Conservation (phyloP, 108 stramenopile species). For the Craspedostauros australis region DNA sequence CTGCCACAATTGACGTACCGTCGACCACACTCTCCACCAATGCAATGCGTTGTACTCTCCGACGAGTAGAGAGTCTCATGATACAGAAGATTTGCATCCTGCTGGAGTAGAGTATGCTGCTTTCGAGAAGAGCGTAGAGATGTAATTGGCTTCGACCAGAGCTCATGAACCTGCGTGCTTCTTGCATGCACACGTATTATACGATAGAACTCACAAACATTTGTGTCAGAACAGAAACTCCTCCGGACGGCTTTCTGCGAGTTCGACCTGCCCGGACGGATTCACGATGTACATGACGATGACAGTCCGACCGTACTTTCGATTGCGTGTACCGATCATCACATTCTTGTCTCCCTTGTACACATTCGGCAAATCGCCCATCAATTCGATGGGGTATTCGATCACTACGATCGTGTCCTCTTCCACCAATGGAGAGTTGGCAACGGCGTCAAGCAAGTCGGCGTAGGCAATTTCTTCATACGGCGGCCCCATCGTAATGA, state of each 20-base stretch:
- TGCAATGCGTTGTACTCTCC: too few species aligned
- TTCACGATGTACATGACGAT: conserved; percentile 90
- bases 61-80: too few species aligned
- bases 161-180: too few species aligned
- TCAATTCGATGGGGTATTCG: conserved; percentile 93
- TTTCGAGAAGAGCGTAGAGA: too few species aligned
- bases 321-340: conserved; percentile 89
- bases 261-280: conserved; percentile 75
- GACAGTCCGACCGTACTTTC: conserved; percentile 91
- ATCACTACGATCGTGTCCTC: conserved; percentile 88
- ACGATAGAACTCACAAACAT: too few species aligned
- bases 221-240: too few species aligned
- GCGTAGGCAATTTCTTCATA: conserved; percentile 95
- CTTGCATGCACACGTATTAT: too few species aligned
- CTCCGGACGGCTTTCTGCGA: conserved; percentile 72
- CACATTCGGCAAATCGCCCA: conserved; percentile 81
- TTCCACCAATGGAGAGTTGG: conserved; percentile 56
- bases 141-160: too few species aligned
- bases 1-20: too few species aligned
- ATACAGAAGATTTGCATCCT: too few species aligned
- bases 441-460: conserved; percentile 78
- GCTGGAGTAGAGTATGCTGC: too few species aligned
- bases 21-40: too few species aligned
- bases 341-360: conserved; percentile 59
- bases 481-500: conserved; percentile 91